A percentile compares a stretch with the other conserved stretches of the same genome.
Evolutionary conservation across 352 stramenopile species (phyloP).

Genomic region (Plasmopara viticola): DNA sequence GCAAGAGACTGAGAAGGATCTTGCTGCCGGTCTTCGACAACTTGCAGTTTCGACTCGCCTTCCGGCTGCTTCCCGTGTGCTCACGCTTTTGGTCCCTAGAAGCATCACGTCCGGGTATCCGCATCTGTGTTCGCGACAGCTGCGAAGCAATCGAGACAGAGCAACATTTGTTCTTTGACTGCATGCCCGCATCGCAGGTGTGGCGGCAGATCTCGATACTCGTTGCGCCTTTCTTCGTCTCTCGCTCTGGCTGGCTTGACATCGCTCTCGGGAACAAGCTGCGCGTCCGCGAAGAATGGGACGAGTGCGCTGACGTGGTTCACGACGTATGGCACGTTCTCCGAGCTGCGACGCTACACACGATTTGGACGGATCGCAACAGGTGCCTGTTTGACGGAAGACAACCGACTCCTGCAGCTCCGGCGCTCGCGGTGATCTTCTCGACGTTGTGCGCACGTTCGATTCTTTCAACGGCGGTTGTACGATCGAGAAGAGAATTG

Average conservation of each 20-base stretch:
- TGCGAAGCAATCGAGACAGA: neutral
- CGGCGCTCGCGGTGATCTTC: neutral
- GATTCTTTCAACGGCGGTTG: neutral
- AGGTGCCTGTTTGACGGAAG: neutral
- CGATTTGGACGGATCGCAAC: neutral
- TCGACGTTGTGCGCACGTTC: neutral
- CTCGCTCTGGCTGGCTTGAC: neutral
- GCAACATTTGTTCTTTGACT: constrained; percentile 9
- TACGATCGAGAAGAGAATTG: neutral
- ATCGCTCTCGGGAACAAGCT: neutral
- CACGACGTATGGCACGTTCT: neutral
- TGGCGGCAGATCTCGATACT: neutral
- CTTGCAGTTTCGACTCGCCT: constrained; percentile 3
- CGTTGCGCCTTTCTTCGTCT: neutral
- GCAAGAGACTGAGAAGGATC: constrained; percentile 6
- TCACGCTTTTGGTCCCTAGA: constrained; percentile 2
- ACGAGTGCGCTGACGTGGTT: neutral
- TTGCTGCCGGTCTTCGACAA: constrained; percentile 9
- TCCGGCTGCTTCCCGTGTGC: constrained; percentile 7
- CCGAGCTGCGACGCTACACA: neutral
- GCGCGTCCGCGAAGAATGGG: neutral
- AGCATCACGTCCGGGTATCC: neutral
- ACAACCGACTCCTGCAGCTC: neutral
- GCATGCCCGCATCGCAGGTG: neutral
- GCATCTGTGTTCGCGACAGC: neutral